These are phyloP conservation scores for Canavalia ensiformis DNA, from an alignment of 306 rosid genomes.

Conservation along the genomic window DNA sequence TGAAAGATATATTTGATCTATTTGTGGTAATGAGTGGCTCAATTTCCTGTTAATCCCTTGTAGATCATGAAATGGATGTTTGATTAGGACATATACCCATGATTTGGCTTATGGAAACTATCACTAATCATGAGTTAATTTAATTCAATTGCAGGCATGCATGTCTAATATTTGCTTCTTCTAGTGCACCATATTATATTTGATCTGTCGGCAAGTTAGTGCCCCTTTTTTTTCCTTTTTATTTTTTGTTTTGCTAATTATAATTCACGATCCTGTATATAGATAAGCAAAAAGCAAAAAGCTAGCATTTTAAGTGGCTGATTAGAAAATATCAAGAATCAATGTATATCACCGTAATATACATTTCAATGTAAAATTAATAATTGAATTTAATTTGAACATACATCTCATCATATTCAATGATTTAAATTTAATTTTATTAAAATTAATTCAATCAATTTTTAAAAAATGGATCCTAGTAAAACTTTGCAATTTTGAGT, in stretches of 20 bases:
- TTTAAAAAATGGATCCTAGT: too few species aligned
- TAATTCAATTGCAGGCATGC: slow-evolving; percentile 42
- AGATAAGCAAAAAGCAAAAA: not conserved
- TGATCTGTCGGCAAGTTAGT: slow-evolving; percentile 32
- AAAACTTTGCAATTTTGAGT: too few species aligned
- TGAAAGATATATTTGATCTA: not conserved
- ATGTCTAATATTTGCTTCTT: slow-evolving; percentile 11
- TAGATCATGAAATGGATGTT: slow-evolving; percentile 39
- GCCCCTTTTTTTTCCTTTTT: not conserved
- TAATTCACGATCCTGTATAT: slow-evolving; percentile 3
- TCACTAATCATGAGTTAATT: slow-evolving; percentile 44
- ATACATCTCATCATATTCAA: too few species aligned
- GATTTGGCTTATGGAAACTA: slow-evolving; percentile 45
- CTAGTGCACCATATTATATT: slow-evolving; percentile 15
- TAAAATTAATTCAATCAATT: too few species aligned
- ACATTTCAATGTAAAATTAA: too few species aligned
- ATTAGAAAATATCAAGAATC: too few species aligned
- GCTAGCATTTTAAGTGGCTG: not conserved
- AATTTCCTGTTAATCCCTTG: slow-evolving; percentile 33
- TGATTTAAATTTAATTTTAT: too few species aligned
- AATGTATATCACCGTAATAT: too few species aligned
- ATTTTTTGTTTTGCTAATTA: not conserved
- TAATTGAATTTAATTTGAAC: too few species aligned
- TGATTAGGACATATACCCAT: slow-evolving; percentile 42
- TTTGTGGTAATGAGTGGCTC: slow-evolving; percentile 45